Evolutionary conservation across 306 rosid genomes (phyloP).

Genomic region (Medicago lupulina): DNA sequence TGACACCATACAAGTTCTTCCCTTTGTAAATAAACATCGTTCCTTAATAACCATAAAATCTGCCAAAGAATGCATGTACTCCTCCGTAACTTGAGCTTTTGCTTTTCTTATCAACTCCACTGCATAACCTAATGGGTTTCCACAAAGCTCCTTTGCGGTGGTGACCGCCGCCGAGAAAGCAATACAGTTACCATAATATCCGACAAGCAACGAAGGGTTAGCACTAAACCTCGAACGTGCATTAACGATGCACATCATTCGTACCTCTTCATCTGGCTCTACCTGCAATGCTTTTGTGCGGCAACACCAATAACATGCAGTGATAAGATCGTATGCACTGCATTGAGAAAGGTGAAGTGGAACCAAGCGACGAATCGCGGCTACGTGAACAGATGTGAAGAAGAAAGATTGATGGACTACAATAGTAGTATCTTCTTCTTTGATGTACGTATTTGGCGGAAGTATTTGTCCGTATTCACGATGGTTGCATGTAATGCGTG

Average conservation of each 20-base stretch:
- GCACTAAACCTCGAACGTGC: constrained; percentile 1
- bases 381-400: constrained; percentile 32
- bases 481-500: constrained; percentile 41
- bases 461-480: not conserved
- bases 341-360: constrained; percentile 22
- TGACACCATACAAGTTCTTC: constrained; percentile 33
- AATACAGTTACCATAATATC: constrained; percentile 41
- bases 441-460: not conserved
- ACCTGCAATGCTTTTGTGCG: constrained; percentile 49
- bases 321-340: constrained; percentile 37
- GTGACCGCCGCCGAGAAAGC: constrained; percentile 9
- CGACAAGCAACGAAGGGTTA: not conserved
- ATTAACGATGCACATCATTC: not conserved
- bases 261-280: constrained; percentile 31
- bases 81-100: constrained; percentile 35
- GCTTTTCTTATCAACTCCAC: constrained; percentile 39
- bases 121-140: constrained; percentile 6
- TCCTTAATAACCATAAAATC: constrained; percentile 47
- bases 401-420: constrained; percentile 24
- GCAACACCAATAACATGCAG: constrained; percentile 41
- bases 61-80: constrained; percentile 53
- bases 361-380: constrained; percentile 12
- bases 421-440: not conserved
- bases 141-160: not conserved
- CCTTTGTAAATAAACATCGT: constrained; percentile 1